Percentiles rank a stretch among this genome's conserved stretches.
These are phyloP conservation scores for Diutina ranongensis DNA, from an alignment of 1,139 yeast species.

Conservation along the genomic window DNA sequence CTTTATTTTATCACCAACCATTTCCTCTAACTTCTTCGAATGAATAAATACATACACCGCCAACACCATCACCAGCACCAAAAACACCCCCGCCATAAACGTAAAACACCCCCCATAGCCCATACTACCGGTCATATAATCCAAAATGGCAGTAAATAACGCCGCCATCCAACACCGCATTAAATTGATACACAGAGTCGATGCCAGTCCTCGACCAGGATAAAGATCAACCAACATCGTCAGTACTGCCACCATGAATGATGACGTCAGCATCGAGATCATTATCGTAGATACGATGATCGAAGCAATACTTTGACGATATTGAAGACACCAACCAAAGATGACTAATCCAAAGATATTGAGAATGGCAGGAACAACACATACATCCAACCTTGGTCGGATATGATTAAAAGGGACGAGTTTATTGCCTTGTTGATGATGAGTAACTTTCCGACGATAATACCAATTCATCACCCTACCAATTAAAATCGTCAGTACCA, in stretches of 20 bases:
- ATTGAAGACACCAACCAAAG: slow-evolving; percentile 63
- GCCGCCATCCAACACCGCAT: slow-evolving; percentile 53
- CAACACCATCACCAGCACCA: slow-evolving; percentile 7
- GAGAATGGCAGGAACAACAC: slow-evolving; percentile 18
- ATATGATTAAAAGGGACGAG: slow-evolving; percentile 19
- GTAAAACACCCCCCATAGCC: slow-evolving; percentile 57
- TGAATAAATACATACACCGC: background rate
- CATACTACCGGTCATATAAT: slow-evolving; percentile 37
- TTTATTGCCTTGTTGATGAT: slow-evolving; percentile 8
- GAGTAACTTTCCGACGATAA: slow-evolving; percentile 16
- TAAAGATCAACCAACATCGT: slow-evolving; percentile 52
- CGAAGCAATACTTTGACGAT: slow-evolving; percentile 36
- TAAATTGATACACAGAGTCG: slow-evolving; percentile 49
- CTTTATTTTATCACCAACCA: background rate
- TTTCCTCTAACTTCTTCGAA: background rate
- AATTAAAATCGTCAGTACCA: slow-evolving; percentile 19
- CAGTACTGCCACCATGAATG: slow-evolving; percentile 36
- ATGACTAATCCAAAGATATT: slow-evolving; percentile 30
- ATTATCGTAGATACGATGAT: slow-evolving; percentile 45
- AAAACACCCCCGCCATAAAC: slow-evolving; percentile 29
- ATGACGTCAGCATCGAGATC: slow-evolving; percentile 41
- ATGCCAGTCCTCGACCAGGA: slow-evolving; percentile 49
- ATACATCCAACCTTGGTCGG: slow-evolving; percentile 18
- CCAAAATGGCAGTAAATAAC: slow-evolving; percentile 48
- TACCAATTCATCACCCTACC: slow-evolving; percentile 21